Conservation (phyloP, 257 asterid species). For the Vinca minor region DNA sequence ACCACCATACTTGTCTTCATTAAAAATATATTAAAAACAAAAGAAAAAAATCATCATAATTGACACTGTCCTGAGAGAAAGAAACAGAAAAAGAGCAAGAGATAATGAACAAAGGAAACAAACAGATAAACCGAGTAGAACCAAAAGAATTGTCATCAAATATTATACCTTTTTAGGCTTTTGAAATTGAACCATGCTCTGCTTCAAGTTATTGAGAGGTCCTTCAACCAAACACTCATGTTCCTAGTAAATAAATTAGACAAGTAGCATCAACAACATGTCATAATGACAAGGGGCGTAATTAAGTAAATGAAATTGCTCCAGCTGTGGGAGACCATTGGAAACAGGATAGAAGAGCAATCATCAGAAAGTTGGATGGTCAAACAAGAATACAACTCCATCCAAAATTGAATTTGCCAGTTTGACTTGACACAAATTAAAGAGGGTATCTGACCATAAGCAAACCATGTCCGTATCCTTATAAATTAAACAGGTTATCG, state of each 20-base stretch:
- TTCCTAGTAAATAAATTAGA: constrained; percentile 41
- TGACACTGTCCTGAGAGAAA: no score
- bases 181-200: constrained; percentile 99
- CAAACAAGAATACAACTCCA: neutral
- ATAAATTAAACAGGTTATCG: no score
- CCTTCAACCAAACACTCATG: constrained; percentile 99
- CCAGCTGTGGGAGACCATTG: neutral
- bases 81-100: no score
- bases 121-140: no score
- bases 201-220: constrained; percentile 90
- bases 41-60: neutral
- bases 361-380: neutral
- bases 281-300: neutral
- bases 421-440: no score
- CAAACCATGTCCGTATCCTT: no score
- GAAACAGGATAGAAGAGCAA: neutral
- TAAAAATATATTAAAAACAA: no score
- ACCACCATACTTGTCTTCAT: constrained; percentile 44
- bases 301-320: neutral
- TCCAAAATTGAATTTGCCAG: no score
- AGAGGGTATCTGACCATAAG: no score
- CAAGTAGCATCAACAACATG: constrained; percentile 13
- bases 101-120: neutral
- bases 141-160: neutral
- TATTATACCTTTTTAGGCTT: constrained; percentile 78